phyloP scores from a whole-genome alignment of 2,329 filamentous ascomycete genomes.

The Exophiala alcalophila region DNA sequence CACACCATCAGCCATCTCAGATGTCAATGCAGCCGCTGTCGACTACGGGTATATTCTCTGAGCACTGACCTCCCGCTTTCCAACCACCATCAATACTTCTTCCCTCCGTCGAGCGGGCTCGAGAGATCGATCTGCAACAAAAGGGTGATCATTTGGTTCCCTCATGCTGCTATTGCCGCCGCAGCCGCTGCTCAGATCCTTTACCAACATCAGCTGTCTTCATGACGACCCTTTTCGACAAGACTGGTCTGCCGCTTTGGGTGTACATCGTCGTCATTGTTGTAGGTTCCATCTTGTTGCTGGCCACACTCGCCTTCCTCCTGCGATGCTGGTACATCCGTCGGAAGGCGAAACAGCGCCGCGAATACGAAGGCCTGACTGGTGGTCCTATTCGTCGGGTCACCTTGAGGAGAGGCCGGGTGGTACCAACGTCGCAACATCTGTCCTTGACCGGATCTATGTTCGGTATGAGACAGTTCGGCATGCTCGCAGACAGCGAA shows the following conservation, averaged over 20 bases:
- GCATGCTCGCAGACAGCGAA: constrained; percentile 25
- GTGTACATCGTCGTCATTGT: constrained; percentile 29
- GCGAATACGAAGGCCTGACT: constrained; percentile 21
- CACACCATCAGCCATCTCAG: no score
- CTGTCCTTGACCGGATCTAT: constrained; percentile 31
- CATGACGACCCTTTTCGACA: constrained; percentile 29
- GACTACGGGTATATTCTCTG: constrained; percentile 1
- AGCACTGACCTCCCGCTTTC: neutral
- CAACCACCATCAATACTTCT: neutral
- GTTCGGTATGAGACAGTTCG: constrained; percentile 30
- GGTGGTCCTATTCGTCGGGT: constrained; percentile 26
- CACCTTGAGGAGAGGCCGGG: constrained; percentile 28
- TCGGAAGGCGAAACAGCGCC: constrained; percentile 12
- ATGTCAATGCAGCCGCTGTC: constrained; percentile 10
- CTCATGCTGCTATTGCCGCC: no score
- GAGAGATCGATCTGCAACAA: no score
- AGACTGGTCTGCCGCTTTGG: constrained; percentile 28
- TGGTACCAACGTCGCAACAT: constrained; percentile 30
- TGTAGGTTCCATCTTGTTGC: constrained; percentile 24
- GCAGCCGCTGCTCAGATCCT: constrained; percentile 14
- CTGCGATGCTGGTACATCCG: constrained; percentile 21
- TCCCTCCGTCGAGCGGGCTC: no score
- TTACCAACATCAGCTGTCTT: constrained; percentile 12
- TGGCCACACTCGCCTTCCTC: constrained; percentile 17
- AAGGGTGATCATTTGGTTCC: no score